Evolutionary conservation across 2,329 filamentous ascomycete species (phyloP), one percentile per base, ranked within the genome.

Genomic region (Nothomitra cinnamomea): DNA sequence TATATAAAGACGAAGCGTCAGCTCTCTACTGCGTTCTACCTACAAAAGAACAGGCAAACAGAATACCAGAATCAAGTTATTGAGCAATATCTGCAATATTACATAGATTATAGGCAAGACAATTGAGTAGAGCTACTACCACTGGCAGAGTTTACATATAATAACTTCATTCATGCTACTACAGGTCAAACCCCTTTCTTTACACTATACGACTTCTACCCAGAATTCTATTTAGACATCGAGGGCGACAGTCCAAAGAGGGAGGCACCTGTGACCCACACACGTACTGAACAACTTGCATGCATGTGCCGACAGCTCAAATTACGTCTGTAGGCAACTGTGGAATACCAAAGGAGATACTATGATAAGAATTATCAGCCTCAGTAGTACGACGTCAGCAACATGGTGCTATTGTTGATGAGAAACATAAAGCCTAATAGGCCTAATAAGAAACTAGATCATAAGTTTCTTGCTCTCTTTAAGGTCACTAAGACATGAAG

Each of bases 91-190:
- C 21, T 57, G 7, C 35, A 48, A 35, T 41, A n/a, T 2, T 62
- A 57, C 35, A 25, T 60, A 17, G 58, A 58, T 36, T 58, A 56
- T 53, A 28, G 56, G 17, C 49, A 59, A 48, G 47, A 60, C 19
- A 43, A 61, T 25, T 60, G 21, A 57, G 55, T 58, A 25, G 25
- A 54, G 15, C 43, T 56, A n/a, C 50, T 58, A 35, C 53, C 47
- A 28, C 13, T 49, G 24, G 55, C 48, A 36, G 35, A 61, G 48
- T 54, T 60, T 5, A 54, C 56, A 19, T 60, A 59, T 36, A 58
- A 61, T 41, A 58, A 42, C 2, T 28, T 38, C 32, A n/a, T 28
- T 1, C 56, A 32, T 3, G 48, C 56, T 15, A 45, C 55, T 1
- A 60, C 57, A 4, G 56, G 57, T 12, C 17, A 57, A 12, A 52